Percentiles rank a stretch among this genome's conserved stretches.
phyloP scores from a whole-genome alignment of 768 basidiomycete genomes.

The Rhodosporidiobolus sp. region DNA sequence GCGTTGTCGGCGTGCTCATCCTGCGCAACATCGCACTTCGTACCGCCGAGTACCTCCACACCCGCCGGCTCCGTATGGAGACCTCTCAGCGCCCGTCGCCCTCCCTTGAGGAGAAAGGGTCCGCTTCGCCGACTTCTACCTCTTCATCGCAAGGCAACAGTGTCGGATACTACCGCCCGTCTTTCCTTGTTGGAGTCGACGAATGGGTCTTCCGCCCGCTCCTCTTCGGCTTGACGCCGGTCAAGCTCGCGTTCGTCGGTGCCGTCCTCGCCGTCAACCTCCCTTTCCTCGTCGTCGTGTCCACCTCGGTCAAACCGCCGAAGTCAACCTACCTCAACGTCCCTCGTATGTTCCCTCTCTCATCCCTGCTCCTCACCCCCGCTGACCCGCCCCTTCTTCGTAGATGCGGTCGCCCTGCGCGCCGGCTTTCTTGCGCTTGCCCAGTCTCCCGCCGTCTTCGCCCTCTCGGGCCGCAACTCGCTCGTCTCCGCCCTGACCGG shows the following conservation, averaged over 20 bases:
- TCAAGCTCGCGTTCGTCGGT: slow-evolving; percentile 15
- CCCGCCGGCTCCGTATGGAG: background rate
- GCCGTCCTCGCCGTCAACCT: slow-evolving; percentile 1
- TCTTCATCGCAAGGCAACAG: background rate
- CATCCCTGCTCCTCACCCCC: background rate
- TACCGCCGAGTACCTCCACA: background rate
- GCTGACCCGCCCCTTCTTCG: too few relatives aligned
- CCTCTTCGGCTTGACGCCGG: background rate
- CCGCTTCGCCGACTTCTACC: background rate
- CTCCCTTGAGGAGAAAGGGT: slow-evolving; percentile 11
- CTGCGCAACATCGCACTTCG: slow-evolving; percentile 1
- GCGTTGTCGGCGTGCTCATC: background rate
- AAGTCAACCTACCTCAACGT: background rate
- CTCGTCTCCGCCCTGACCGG: background rate
- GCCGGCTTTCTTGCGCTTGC: slow-evolving; percentile 1
- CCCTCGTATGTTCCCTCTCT: background rate
- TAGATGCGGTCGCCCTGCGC: slow-evolving; percentile 6
- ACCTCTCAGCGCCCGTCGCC: background rate
- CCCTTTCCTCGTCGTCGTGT: background rate
- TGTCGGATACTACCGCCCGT: background rate
- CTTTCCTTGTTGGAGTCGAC: background rate
- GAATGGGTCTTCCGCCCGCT: background rate
- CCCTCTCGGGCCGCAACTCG: slow-evolving; percentile 8
- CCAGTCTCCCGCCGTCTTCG: slow-evolving; percentile 8
- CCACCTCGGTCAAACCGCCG: background rate